Evolutionary conservation across 257 asterid species (phyloP).

Genomic region (Eucommia ulmoides): DNA sequence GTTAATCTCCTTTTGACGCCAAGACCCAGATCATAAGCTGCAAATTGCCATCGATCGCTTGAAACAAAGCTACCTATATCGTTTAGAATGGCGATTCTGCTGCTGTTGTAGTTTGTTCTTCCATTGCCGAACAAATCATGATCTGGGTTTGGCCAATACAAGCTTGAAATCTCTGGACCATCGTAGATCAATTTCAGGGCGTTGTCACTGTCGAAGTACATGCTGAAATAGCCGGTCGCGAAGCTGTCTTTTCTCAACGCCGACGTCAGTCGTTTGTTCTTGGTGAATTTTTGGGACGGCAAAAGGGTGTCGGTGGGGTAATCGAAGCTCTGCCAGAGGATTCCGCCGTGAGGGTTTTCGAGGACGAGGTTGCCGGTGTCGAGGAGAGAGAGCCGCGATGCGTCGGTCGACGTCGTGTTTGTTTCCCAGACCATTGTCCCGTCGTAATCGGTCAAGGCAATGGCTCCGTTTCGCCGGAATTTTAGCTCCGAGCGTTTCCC

Average conservation of each 20-base stretch:
- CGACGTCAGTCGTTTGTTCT: slow-evolving; percentile 38
- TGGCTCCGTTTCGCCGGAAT: slow-evolving; percentile 25
- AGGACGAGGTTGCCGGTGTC: slow-evolving; percentile 46
- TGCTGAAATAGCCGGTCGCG: slow-evolving; percentile 42
- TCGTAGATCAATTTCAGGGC: slow-evolving; percentile 45
- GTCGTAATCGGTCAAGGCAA: slow-evolving; percentile 36
- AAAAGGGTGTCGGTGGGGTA: slow-evolving; percentile 50
- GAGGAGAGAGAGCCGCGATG: slow-evolving; percentile 33
- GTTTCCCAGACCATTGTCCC: slow-evolving; percentile 39
- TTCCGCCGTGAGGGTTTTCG: slow-evolving; percentile 14
- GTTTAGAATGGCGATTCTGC: slow-evolving; percentile 43
- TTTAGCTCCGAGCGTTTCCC: slow-evolving; percentile 23
- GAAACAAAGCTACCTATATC: slow-evolving; percentile 40
- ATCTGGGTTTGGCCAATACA: slow-evolving; percentile 64
- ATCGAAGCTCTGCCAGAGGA: slow-evolving; percentile 63
- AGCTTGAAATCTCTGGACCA: slow-evolving; percentile 39
- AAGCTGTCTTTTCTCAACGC: slow-evolving; percentile 23
- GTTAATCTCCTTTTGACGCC: slow-evolving; percentile 44
- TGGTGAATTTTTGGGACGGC: slow-evolving; percentile 49
- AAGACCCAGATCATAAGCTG: slow-evolving; percentile 41
- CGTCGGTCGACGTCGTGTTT: slow-evolving; percentile 20
- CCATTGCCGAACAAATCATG: slow-evolving; percentile 14
- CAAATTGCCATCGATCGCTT: slow-evolving; percentile 35
- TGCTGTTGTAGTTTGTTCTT: slow-evolving; percentile 54
- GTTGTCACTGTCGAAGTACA: slow-evolving; percentile 48